Base-by-base conservation (phyloP, 2,329 filamentous ascomycete genomes). In the Xylariaceae sp. region DNA sequence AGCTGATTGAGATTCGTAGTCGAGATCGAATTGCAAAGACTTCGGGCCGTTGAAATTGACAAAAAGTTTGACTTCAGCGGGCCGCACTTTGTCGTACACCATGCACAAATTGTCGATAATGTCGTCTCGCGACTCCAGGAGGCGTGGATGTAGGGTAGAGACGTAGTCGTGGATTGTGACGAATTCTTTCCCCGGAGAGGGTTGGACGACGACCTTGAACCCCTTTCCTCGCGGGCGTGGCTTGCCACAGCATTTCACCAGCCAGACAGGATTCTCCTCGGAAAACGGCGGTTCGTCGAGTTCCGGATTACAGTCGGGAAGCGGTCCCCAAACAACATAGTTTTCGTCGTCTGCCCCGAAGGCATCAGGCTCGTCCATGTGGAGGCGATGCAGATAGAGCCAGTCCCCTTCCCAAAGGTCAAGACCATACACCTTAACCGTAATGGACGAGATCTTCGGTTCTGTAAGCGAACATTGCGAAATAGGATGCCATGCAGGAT, bases 401-500 rank as follows among this genome's bases (percentile, higher is more conserved):
- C 35, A 37, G 9, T 37, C 18, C 5, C 11, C 13, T 37, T 37
- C 28, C 35, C 35, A 37, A 14, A n/a, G 27, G 28, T 37, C 16
- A 26, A 37, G 4, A 1, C 24, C 8, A 26, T 31, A 2, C n/a
- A 37, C 35, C 12, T 11, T 3, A 24, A 37, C 35, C n/a, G 35
- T 37, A 13, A 37, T 31, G 7, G 14, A 3, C 2, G 36, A 38
- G 36, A 38, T 5, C 30, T 38, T 38, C 3, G 36, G 30, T 16
- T 33, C 15, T 4, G 36, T 38, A 28, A 38, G 29, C n/a, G 29
- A 24, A 28, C 30, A 38, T 21, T 38, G 36, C 4, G 36, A 38
- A n/a, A 38, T 38, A 27, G 36, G 36, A 38, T 38, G 36, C 21
- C 36, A 38, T 5, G 36, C 33, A 28, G 30, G 36, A 38, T 38